phyloP scores from a whole-genome alignment of 2,329 filamentous ascomycete species.

The Sclerotinia minor region DNA sequence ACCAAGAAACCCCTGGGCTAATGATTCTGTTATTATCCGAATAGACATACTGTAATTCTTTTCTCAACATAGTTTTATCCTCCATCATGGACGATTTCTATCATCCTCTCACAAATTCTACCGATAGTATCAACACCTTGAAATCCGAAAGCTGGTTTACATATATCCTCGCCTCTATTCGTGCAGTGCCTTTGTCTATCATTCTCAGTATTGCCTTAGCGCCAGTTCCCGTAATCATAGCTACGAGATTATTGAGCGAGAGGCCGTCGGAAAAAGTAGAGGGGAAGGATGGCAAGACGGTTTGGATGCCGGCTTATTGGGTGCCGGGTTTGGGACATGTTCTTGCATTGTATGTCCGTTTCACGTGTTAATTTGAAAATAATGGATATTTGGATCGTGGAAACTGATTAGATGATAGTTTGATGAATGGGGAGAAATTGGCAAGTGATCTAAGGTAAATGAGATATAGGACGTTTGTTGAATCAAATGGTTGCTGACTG shows the following conservation, averaged over 20 bases:
- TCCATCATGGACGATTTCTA: constrained; percentile 35
- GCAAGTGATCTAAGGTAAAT: constrained; percentile 34
- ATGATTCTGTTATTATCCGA: not conserved
- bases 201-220: constrained; percentile 31
- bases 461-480: not conserved
- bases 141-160: constrained; percentile 18
- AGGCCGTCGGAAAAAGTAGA: constrained; percentile 21
- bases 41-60: too few relatives aligned
- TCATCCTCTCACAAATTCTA: constrained; percentile 19
- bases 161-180: constrained; percentile 17
- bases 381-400: not conserved
- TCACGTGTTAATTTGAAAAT: constrained; percentile 32
- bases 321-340: constrained; percentile 58
- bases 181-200: constrained; percentile 25
- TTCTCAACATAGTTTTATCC: not conserved
- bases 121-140: not conserved
- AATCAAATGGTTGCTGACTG: constrained; percentile 3
- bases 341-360: constrained; percentile 49
- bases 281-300: constrained; percentile 36
- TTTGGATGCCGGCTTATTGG: constrained; percentile 58
- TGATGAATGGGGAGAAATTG: constrained; percentile 33
- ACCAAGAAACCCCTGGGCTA: not conserved
- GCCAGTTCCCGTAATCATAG: constrained; percentile 31
- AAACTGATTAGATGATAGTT: constrained; percentile 32
- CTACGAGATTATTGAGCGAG: constrained; percentile 35